These are phyloP conservation scores for Rhododendron griersonianum DNA, from an alignment of 148 eudicot species.

Conservation along the genomic window DNA sequence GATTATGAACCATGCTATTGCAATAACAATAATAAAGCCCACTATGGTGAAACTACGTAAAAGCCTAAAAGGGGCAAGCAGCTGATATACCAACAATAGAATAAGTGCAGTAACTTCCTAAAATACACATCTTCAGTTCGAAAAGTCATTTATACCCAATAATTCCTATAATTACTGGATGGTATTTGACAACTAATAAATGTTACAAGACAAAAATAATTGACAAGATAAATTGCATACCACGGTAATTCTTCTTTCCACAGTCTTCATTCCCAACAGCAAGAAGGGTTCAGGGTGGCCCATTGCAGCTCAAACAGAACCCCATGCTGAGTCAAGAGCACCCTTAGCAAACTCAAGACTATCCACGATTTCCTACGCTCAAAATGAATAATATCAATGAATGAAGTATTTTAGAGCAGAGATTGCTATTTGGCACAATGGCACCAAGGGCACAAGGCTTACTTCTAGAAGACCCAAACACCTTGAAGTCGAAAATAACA, in stretches of 20 bases:
- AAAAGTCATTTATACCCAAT: too few relatives aligned
- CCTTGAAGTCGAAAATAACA: not conserved
- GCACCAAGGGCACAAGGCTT: not conserved
- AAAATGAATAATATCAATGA: constrained; percentile 2
- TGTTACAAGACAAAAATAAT: not conserved
- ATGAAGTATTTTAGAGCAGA: not conserved
- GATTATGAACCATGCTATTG: too few relatives aligned
- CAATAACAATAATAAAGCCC: too few relatives aligned
- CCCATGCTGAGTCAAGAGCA: constrained; percentile 58
- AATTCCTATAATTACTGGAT: too few relatives aligned
- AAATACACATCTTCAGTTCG: too few relatives aligned
- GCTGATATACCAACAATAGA: too few relatives aligned
- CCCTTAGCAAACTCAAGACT: constrained; percentile 84
- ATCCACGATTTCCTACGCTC: constrained; percentile 61
- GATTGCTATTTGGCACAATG: not conserved
- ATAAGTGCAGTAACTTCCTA: too few relatives aligned
- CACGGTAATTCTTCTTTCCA: constrained; percentile 49
- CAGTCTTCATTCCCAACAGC: constrained; percentile 90
- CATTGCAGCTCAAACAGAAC: constrained; percentile 59
- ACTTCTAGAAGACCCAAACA: not conserved
- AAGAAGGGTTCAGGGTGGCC: constrained; percentile 83
- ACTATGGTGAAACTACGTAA: too few relatives aligned
- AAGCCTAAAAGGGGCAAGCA: too few relatives aligned
- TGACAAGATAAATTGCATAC: constrained; percentile 26
- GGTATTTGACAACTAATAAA: not conserved